These are phyloP conservation scores for Trichosporon asahii DNA, from an alignment of 1,284 basidiomycete genomes.

Conservation along the genomic window DNA sequence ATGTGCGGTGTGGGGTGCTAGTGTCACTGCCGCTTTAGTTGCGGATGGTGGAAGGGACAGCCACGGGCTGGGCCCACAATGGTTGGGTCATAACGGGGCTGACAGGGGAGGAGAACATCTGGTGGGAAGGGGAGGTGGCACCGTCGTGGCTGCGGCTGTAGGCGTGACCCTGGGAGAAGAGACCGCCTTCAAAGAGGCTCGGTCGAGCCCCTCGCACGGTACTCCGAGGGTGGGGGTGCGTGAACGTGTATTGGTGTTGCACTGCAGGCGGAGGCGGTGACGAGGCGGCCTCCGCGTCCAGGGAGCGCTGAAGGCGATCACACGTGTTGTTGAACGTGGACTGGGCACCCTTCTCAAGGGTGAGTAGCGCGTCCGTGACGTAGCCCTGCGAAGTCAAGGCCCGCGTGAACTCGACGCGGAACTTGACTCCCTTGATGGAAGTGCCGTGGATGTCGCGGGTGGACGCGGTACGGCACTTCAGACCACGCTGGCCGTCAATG, in stretches of 20 bases:
- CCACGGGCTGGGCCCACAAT: conserved; percentile 3
- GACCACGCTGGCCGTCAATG: conserved; percentile 36
- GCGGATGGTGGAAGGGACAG: conserved; percentile 5
- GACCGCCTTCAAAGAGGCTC: conserved; percentile 14
- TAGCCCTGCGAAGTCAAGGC: conserved; percentile 32
- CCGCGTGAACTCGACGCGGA: conserved; percentile 48
- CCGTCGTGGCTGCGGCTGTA: conserved; percentile 9
- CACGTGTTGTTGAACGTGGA: conserved; percentile 46
- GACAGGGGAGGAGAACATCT: conserved; percentile 20
- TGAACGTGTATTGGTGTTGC: conserved; percentile 9
- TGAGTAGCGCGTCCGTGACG: conserved; percentile 45
- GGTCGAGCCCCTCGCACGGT: conserved; percentile 7
- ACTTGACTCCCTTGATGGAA: conserved; percentile 43
- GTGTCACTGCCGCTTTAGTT: background rate
- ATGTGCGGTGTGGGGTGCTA: background rate
- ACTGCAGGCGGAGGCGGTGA: background rate
- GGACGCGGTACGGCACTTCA: conserved; percentile 46
- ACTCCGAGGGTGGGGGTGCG: conserved; percentile 13
- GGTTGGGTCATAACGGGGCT: conserved; percentile 16
- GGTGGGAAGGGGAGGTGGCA: background rate
- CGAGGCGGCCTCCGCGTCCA: conserved; percentile 15
- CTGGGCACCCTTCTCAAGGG: conserved; percentile 50
- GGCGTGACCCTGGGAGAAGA: conserved; percentile 4
- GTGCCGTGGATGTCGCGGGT: conserved; percentile 29
- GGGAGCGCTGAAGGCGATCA: conserved; percentile 15